Evolutionary conservation across 2,329 filamentous ascomycete genomes (phyloP).

Genomic region (Microdochium paspali): DNA sequence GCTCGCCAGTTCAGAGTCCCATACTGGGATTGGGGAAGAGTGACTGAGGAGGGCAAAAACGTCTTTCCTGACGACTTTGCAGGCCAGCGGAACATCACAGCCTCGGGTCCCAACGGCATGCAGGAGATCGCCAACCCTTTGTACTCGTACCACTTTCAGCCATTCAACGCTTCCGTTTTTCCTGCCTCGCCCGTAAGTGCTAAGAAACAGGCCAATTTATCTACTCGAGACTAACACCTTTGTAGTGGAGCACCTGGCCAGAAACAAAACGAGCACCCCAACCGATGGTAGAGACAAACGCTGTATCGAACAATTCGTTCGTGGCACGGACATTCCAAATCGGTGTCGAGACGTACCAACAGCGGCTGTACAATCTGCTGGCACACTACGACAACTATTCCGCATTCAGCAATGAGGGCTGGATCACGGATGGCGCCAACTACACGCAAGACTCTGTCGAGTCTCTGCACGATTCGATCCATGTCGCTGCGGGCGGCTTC

Average conservation of each 20-base stretch:
- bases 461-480: conserved; percentile 53
- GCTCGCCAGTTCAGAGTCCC: conserved; percentile 44
- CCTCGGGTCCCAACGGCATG: conserved; percentile 45
- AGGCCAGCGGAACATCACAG: conserved; percentile 28
- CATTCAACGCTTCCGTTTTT: conserved; percentile 48
- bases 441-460: conserved; percentile 54
- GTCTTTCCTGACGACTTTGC: conserved; percentile 38
- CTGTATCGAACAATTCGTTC: conserved; percentile 48
- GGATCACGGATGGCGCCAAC: conserved; percentile 36
- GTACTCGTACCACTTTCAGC: conserved; percentile 50
- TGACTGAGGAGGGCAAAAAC: conserved; percentile 36
- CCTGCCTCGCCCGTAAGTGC: conserved; percentile 47
- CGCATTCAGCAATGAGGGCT: conserved; percentile 60
- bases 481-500: conserved; percentile 46
- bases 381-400: conserved; percentile 59
- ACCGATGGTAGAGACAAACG: conserved; percentile 24
- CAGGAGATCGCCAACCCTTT: conserved; percentile 53
- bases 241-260: conserved; percentile 47
- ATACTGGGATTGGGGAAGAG: conserved; percentile 50
- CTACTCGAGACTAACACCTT: conserved; percentile 3
- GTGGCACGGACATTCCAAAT: conserved; percentile 42
- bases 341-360: conserved; percentile 44
- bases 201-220: neutral
- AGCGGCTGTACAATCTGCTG: conserved; percentile 58
- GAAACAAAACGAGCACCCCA: conserved; percentile 50